Conservation (phyloP, 805 yeast species). For the Maudiozyma turicensis region DNA sequence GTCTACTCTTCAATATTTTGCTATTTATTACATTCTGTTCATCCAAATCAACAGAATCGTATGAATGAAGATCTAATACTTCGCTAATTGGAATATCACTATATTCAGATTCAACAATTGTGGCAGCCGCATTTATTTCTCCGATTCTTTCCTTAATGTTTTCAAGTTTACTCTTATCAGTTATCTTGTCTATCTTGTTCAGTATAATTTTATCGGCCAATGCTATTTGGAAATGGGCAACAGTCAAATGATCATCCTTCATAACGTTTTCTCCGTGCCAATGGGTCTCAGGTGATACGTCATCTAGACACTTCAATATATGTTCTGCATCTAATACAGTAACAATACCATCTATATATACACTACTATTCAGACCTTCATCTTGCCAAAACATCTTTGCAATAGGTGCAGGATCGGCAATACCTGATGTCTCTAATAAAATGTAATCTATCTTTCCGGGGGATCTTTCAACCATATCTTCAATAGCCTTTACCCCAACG, state of each 20-base stretch:
- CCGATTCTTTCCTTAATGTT: conserved; percentile 29
- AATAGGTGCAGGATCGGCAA: conserved; percentile 96
- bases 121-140: conserved; percentile 60
- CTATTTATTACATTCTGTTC: background rate
- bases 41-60: conserved; percentile 33
- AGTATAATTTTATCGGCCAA: conserved; percentile 75
- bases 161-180: conserved; percentile 4
- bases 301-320: conserved; percentile 56
- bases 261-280: conserved; percentile 45
- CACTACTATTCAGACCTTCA: conserved; percentile 72
- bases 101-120: conserved; percentile 54
- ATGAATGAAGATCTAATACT: conserved; percentile 73
- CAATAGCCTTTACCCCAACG: conserved; percentile 90
- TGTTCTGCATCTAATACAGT: conserved; percentile 76
- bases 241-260: conserved; percentile 41
- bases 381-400: conserved; percentile 98
- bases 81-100: conserved; percentile 61
- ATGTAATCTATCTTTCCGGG: conserved; percentile 78
- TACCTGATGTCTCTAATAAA: conserved; percentile 87
- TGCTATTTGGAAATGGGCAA: conserved; percentile 86
- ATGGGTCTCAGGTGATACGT: conserved; percentile 50
- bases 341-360: conserved; percentile 84
- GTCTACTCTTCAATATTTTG: conserved; percentile 3
- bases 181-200: conserved; percentile 60
- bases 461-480: conserved; percentile 63